Conservation (phyloP, 1,139 yeast genomes). For the Yamadazyma mexicana region DNA sequence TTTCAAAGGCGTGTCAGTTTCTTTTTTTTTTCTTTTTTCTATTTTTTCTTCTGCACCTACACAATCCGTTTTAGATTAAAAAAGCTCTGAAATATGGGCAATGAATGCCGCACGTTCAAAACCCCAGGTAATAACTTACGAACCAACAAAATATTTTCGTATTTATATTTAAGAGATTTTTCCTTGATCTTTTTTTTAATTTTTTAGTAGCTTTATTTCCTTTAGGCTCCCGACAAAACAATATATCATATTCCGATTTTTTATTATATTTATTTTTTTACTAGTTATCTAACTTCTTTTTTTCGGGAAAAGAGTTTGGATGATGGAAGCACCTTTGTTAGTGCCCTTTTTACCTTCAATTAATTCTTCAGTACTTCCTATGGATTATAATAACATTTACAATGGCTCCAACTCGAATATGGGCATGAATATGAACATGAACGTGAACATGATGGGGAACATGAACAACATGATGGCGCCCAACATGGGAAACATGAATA, state of each 20-base stretch:
- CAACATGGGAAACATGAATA: neutral
- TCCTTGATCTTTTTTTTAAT: neutral
- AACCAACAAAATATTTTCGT: conserved; percentile 12
- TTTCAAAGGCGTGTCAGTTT: conserved; percentile 1
- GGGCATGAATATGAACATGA: neutral
- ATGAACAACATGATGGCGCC: neutral
- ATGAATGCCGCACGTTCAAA: neutral
- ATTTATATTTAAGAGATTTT: conserved; percentile 14
- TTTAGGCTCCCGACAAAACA: no score
- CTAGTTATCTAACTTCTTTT: conserved; percentile 1
- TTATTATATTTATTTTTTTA: neutral
- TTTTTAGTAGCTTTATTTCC: no score
- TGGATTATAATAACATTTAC: conserved; percentile 10
- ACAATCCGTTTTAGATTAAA: neutral
- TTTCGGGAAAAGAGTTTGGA: neutral
- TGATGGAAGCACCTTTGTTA: conserved; percentile 17
- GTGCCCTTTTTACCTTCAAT: conserved; percentile 16
- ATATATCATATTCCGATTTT: neutral
- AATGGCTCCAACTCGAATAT: neutral
- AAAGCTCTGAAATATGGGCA: neutral
- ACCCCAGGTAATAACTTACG: conserved; percentile 4
- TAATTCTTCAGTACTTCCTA: conserved; percentile 14
- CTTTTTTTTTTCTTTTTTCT: neutral
- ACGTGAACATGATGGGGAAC: conserved; percentile 1
- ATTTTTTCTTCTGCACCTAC: neutral